phyloP scores from a whole-genome alignment of 2,329 filamentous ascomycete genomes.

The Trichoderma oligosporum region DNA sequence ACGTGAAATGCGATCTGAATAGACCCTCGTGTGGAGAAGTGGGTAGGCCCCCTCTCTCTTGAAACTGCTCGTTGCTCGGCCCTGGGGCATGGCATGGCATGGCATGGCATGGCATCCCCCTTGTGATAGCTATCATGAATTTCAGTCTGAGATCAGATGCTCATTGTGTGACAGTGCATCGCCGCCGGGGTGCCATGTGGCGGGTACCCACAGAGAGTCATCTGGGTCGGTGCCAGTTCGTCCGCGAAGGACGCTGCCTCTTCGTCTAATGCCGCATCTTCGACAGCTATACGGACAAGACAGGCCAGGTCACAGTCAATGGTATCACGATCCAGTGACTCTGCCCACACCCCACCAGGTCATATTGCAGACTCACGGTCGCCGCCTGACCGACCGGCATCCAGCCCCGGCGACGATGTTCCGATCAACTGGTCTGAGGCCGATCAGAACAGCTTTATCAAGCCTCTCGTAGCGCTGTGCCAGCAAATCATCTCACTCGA shows the following conservation, averaged over 20 bases:
- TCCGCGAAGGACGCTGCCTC: slow-evolving; percentile 13
- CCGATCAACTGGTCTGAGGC: slow-evolving; percentile 14
- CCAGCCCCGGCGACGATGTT: neutral
- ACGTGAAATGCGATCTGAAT: slow-evolving; percentile 31
- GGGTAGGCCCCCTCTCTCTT: slow-evolving; percentile 4
- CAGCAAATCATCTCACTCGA: slow-evolving; percentile 26
- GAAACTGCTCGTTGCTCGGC: neutral
- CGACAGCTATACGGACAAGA: neutral
- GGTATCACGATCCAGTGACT: slow-evolving; percentile 8
- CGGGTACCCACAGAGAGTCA: slow-evolving; percentile 32
- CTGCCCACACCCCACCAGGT: neutral
- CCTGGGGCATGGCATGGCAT: too few species aligned
- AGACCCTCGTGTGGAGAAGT: slow-evolving; percentile 26
- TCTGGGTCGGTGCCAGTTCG: slow-evolving; percentile 27
- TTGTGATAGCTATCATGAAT: neutral
- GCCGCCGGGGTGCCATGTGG: slow-evolving; percentile 30
- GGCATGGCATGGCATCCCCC: too few species aligned
- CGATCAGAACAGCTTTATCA: slow-evolving; percentile 25
- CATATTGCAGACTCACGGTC: slow-evolving; percentile 4
- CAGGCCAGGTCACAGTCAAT: slow-evolving; percentile 3
- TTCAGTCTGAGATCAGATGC: neutral
- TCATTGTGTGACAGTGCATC: slow-evolving; percentile 24
- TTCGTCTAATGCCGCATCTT: neutral
- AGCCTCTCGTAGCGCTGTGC: slow-evolving; percentile 26
- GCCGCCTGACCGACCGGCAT: slow-evolving; percentile 3